phyloP scores from a whole-genome alignment of 306 rosid genomes.

The Ziziphus jujuba region DNA sequence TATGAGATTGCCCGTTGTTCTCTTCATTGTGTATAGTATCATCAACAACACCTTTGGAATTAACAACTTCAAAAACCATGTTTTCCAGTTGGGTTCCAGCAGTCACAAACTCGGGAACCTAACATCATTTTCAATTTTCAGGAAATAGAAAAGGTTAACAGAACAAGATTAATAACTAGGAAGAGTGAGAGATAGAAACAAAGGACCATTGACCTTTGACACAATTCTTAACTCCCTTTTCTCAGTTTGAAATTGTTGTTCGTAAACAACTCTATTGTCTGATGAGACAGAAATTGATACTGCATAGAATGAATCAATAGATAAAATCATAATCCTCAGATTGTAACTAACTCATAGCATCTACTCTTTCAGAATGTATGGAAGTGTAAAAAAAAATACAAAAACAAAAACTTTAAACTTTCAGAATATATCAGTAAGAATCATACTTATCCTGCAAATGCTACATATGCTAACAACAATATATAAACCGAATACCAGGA shows the following conservation, averaged over 20 bases:
- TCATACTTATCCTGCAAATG: no score
- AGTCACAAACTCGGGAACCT: conserved; percentile 46
- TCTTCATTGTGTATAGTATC: conserved; percentile 40
- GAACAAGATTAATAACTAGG: background rate
- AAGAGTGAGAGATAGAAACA: background rate
- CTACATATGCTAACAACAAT: no score
- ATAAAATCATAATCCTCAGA: background rate
- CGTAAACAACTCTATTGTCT: conserved; percentile 26
- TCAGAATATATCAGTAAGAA: no score
- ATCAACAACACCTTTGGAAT: conserved; percentile 41
- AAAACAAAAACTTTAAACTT: no score
- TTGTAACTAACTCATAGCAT: background rate
- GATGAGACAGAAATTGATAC: conserved; percentile 41
- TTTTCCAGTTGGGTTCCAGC: conserved; percentile 44
- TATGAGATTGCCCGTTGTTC: conserved; percentile 36
- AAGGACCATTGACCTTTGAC: conserved; percentile 38
- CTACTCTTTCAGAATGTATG: background rate
- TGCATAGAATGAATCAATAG: conserved; percentile 30
- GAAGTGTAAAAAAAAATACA: no score
- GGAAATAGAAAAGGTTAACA: background rate
- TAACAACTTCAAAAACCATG: conserved; percentile 47
- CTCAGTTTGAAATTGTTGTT: conserved; percentile 31
- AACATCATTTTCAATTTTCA: conserved; percentile 9
- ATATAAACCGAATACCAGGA: no score
- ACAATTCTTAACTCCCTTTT: conserved; percentile 39